phyloP scores from a whole-genome alignment of 2,329 filamentous ascomycete species.

The Hypomyces rosellus region DNA sequence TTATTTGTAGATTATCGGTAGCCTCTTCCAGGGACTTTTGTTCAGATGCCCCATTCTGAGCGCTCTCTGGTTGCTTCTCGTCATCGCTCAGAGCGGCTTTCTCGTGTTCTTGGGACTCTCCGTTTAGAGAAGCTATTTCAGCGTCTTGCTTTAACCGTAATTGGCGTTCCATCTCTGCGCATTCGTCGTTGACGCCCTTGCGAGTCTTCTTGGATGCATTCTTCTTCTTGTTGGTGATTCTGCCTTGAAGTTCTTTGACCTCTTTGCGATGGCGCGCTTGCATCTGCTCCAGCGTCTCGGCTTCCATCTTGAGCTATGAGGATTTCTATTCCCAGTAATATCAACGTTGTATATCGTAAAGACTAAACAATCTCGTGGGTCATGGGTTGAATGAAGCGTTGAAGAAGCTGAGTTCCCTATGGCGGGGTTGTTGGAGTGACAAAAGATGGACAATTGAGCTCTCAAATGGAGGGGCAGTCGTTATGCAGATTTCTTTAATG shows the following conservation, averaged over 20 bases:
- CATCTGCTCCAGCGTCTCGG: slow-evolving; percentile 64
- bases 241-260: slow-evolving; percentile 75
- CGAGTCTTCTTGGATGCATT: slow-evolving; percentile 82
- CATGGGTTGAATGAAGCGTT: neutral
- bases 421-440: neutral
- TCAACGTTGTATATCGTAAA: neutral
- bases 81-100: slow-evolving; percentile 7
- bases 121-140: slow-evolving; percentile 45
- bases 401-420: neutral
- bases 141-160: slow-evolving; percentile 60
- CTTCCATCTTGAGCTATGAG: slow-evolving; percentile 20
- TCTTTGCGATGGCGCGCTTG: slow-evolving; percentile 81
- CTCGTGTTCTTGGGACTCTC: slow-evolving; percentile 13
- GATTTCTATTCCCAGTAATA: neutral
- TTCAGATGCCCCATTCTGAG: slow-evolving; percentile 7
- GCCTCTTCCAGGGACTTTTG: slow-evolving; percentile 15
- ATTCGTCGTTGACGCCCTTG: slow-evolving; percentile 70
- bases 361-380: neutral
- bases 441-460: neutral
- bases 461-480: neutral
- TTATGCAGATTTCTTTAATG: neutral
- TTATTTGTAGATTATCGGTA: slow-evolving; percentile 18
- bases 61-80: neutral
- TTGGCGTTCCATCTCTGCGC: slow-evolving; percentile 61
- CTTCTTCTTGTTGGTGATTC: slow-evolving; percentile 94